Percentiles rank a stretch among this genome's conserved stretches.
phyloP scores from a whole-genome alignment of 306 rosid species.

The Prunus campanulata region DNA sequence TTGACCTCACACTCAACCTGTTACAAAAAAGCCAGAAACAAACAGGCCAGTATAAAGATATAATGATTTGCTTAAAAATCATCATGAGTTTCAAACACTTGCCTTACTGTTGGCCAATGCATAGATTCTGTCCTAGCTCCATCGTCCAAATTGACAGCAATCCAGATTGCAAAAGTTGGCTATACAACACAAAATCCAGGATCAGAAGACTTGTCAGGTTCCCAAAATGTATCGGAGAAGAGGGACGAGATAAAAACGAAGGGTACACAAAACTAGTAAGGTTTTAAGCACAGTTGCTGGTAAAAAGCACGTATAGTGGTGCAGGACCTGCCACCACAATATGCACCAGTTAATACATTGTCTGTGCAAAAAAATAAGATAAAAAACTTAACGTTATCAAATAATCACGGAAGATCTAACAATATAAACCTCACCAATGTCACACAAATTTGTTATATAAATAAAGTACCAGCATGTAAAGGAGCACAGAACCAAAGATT shows the following conservation, averaged over 20 bases:
- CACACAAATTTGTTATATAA: neutral
- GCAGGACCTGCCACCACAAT: conserved; percentile 96
- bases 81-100: conserved; percentile 25
- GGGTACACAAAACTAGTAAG: neutral
- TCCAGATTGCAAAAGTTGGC: conserved; percentile 45
- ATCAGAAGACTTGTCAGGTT: conserved; percentile 31
- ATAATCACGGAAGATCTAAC: conserved; percentile 28
- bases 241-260: neutral
- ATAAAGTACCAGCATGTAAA: neutral
- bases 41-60: conserved; percentile 59
- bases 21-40: conserved; percentile 47
- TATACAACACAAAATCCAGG: conserved; percentile 38
- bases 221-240: conserved; percentile 16
- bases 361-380: conserved; percentile 24
- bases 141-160: conserved; percentile 39
- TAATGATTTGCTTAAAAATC: conserved; percentile 29
- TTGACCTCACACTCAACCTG: conserved; percentile 41
- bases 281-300: conserved; percentile 10
- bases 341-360: conserved; percentile 64
- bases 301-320: conserved; percentile 76
- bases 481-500: neutral
- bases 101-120: conserved; percentile 46
- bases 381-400: conserved; percentile 15
- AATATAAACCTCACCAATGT: conserved; percentile 1
- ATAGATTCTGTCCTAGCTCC: conserved; percentile 61